Base-by-base conservation (phyloP, 805 yeast genomes). In the Zygosaccharomyces rouxii region DNA sequence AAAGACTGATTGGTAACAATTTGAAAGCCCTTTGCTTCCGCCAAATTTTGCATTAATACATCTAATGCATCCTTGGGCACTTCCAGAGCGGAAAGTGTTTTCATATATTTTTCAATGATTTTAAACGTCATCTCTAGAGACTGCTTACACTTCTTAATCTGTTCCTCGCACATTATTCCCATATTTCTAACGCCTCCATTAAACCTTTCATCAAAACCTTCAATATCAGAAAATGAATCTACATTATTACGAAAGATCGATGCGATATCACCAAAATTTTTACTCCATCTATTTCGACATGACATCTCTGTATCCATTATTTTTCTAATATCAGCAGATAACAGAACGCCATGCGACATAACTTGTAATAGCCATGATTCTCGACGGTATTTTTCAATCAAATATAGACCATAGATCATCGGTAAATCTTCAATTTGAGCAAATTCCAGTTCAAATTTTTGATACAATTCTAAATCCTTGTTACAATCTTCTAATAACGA, bases 381-480 rank as follows among this genome's bases (percentile, higher is more conserved):
- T 55, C 84, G 78, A 44, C 88, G 71, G 44, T 83, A 68, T 39
- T 70, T 72, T 54, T 86, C 90, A 41, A 85, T 73, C 2, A 84
- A 52, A 63, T 80, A 76, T n/a, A 84, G 69, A 1, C 94, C 94
- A 61, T 85, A 84, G 1, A 85, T 65, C 10, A 85, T 60, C 0
- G 95, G 95, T 23, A 86, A 60, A 60, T 86, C 94, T 11, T 79
- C 72, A 0, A 84, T 79, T 29, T 64, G 64, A 3, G 75, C 65
- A 23, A 62, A 57, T 14, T 53, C 49, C 9, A 59, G 41, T 46
- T 62, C 62, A 9, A 45, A 49, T 7, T 50, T 46, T 47, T 65
- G 65, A 26, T 60, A 58, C 7, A 28, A 28, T 11, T 61, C 54
- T 18, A 74, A 51, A 38, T 62, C 62, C 13, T 55, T 59, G 7